Conservation (phyloP, 768 basidiomycete genomes). For the Porphyrellus cyaneotinctus region DNA sequence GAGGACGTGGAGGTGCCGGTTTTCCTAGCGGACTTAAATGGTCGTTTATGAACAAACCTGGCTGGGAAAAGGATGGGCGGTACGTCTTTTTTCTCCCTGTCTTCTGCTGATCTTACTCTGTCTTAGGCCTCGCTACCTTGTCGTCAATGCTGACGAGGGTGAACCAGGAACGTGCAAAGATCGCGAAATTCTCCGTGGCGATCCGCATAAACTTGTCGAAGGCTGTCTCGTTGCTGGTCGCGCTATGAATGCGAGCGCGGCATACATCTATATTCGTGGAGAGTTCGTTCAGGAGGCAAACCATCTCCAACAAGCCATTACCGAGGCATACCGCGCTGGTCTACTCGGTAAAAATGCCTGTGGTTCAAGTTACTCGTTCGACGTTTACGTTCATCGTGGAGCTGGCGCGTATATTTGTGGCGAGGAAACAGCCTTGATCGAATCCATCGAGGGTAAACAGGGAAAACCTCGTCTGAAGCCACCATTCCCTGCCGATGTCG, state of each 20-base stretch:
- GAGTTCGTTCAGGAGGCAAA: constrained; percentile 96
- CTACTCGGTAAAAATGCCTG: constrained; percentile 89
- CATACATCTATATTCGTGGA: constrained; percentile 99
- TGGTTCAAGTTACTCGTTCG: constrained; percentile 90
- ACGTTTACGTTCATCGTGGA: constrained; percentile 97
- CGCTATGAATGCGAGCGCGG: constrained; percentile 94
- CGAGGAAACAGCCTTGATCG: constrained; percentile 97
- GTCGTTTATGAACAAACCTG: constrained; percentile 99
- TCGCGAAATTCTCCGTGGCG: constrained; percentile 94
- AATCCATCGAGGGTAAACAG: constrained; percentile 96
- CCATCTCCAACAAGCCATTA: constrained; percentile 92
- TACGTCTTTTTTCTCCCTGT: constrained; percentile 27
- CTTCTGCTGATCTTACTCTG: not conserved
- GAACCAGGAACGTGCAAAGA: constrained; percentile 99
- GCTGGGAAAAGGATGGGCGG: constrained; percentile 93
- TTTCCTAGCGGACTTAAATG: constrained; percentile 97
- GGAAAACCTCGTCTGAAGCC: constrained; percentile 98
- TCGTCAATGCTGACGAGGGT: constrained; percentile 97
- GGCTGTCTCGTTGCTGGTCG: constrained; percentile 97
- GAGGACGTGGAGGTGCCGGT: constrained; percentile 94
- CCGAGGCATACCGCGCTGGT: constrained; percentile 89
- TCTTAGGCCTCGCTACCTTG: constrained; percentile 84
- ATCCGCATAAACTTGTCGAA: constrained; percentile 97
- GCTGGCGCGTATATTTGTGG: constrained; percentile 99
- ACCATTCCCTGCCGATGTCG: constrained; percentile 98